Conservation (phyloP, 2,329 filamentous ascomycete species). For the Xylaria sp. region DNA sequence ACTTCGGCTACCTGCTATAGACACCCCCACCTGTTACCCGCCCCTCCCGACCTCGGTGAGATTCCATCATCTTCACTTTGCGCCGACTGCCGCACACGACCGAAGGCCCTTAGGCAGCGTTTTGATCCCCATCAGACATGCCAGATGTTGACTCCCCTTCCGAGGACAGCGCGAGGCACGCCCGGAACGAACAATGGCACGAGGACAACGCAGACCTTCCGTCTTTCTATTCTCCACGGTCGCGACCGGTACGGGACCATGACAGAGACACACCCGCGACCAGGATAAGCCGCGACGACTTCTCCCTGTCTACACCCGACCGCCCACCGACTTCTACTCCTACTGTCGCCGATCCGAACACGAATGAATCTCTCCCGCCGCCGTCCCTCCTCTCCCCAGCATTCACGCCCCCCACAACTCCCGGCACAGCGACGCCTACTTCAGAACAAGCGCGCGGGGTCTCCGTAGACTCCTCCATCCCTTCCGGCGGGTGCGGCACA, state of each 20-base stretch:
- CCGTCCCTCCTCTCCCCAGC: slow-evolving; percentile 83
- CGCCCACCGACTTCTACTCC: slow-evolving; percentile 8
- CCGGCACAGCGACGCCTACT: slow-evolving; percentile 58
- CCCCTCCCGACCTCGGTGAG: no score
- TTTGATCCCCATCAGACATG: slow-evolving; percentile 7
- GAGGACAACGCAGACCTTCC: slow-evolving; percentile 44
- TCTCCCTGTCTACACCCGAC: slow-evolving; percentile 40
- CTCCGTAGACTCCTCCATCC: slow-evolving; percentile 62
- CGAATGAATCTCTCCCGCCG: slow-evolving; percentile 42
- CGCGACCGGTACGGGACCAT: slow-evolving; percentile 31
- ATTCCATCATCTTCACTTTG: no score
- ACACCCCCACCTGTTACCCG: no score
- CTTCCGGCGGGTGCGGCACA: slow-evolving; percentile 61
- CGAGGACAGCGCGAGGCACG: background rate
- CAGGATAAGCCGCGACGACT: slow-evolving; percentile 36
- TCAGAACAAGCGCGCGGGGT: slow-evolving; percentile 52
- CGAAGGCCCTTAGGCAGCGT: no score
- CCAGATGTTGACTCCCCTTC: slow-evolving; percentile 13
- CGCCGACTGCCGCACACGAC: no score
- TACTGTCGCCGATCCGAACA: slow-evolving; percentile 7
- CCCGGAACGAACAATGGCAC: slow-evolving; percentile 25
- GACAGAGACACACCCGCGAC: slow-evolving; percentile 13
- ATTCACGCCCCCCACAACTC: slow-evolving; percentile 73
- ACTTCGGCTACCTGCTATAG: no score
- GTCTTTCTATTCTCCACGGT: slow-evolving; percentile 51